Evolutionary conservation across 768 basidiomycete genomes (phyloP).

Genomic region (Trametes punicea): DNA sequence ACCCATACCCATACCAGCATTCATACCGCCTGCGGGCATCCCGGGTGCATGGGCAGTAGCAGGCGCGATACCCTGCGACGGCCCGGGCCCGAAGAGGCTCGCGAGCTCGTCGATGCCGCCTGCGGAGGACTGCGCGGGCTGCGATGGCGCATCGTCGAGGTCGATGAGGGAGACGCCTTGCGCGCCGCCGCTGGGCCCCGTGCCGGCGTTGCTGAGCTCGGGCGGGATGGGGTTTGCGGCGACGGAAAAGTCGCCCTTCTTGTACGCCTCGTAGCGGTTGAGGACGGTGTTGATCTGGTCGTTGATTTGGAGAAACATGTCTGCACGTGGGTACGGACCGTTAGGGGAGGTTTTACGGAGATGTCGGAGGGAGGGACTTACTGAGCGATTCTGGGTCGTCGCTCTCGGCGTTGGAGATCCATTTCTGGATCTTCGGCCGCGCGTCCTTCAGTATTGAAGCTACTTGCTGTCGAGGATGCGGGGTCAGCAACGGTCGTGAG

Average conservation of each 20-base stretch:
- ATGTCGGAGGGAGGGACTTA: slow-evolving; percentile 34
- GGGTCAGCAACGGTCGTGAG: not conserved
- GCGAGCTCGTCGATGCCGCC: slow-evolving; percentile 54
- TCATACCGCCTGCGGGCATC: not conserved
- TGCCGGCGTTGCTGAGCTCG: slow-evolving; percentile 43
- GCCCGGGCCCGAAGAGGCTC: slow-evolving; percentile 47
- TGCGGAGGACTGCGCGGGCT: slow-evolving; percentile 18
- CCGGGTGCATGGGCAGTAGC: slow-evolving; percentile 3
- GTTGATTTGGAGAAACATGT: slow-evolving; percentile 93
- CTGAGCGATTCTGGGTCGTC: slow-evolving; percentile 90
- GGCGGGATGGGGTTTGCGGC: slow-evolving; percentile 67
- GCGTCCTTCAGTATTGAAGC: slow-evolving; percentile 76
- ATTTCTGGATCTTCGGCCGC: slow-evolving; percentile 93
- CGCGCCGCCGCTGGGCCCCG: slow-evolving; percentile 21
- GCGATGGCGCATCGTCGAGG: slow-evolving; percentile 54
- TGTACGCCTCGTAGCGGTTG: slow-evolving; percentile 88
- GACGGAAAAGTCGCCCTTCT: slow-evolving; percentile 79
- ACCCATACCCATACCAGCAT: slow-evolving; percentile 4
- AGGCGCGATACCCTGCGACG: slow-evolving; percentile 2
- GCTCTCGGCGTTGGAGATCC: slow-evolving; percentile 91
- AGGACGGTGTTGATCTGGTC: slow-evolving; percentile 96
- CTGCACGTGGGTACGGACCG: slow-evolving; percentile 38
- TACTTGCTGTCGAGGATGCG: slow-evolving; percentile 64
- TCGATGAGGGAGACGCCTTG: slow-evolving; percentile 64
- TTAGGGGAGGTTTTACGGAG: not conserved